Conservation (phyloP, 108 stramenopile species). For the Poteriospumella lacustris region DNA sequence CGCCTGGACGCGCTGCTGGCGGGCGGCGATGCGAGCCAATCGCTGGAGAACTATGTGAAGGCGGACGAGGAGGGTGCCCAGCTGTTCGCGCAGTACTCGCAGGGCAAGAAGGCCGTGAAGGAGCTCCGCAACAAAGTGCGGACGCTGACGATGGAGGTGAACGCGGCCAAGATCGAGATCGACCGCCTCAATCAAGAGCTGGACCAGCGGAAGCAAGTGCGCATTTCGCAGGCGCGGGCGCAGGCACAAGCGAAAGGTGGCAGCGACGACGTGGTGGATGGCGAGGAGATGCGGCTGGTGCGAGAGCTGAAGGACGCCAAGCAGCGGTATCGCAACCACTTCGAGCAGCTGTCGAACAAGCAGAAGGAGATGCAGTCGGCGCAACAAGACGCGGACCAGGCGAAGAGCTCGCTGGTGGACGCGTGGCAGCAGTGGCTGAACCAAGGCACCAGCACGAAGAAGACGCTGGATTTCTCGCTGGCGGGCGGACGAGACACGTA, state of each 20-base stretch:
- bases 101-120: slow-evolving; percentile 19
- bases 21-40: background rate
- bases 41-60: background rate
- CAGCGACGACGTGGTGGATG: slow-evolving; percentile 41
- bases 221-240: slow-evolving; percentile 4
- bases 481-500: slow-evolving; percentile 35
- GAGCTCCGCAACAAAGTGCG: background rate
- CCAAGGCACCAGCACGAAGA: background rate
- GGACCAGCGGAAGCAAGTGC: slow-evolving; percentile 15
- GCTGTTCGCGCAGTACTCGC: background rate
- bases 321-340: slow-evolving; percentile 28
- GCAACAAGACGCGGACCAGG: background rate
- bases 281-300: slow-evolving; percentile 45
- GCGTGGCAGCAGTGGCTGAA: slow-evolving; percentile 2
- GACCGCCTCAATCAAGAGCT: slow-evolving; percentile 12
- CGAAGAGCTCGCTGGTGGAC: slow-evolving; percentile 26
- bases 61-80: slow-evolving; percentile 9
- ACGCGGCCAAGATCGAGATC: slow-evolving; percentile 32
- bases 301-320: slow-evolving; percentile 34
- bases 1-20: background rate
- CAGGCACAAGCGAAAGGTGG: background rate
- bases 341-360: slow-evolving; percentile 1
- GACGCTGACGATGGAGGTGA: background rate
- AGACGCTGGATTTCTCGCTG: too few relatives aligned
- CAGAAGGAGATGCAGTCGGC: slow-evolving; percentile 12